Evolutionary conservation across 2,329 filamentous ascomycete genomes (phyloP).

Genomic region (Cordyceps militaris): DNA sequence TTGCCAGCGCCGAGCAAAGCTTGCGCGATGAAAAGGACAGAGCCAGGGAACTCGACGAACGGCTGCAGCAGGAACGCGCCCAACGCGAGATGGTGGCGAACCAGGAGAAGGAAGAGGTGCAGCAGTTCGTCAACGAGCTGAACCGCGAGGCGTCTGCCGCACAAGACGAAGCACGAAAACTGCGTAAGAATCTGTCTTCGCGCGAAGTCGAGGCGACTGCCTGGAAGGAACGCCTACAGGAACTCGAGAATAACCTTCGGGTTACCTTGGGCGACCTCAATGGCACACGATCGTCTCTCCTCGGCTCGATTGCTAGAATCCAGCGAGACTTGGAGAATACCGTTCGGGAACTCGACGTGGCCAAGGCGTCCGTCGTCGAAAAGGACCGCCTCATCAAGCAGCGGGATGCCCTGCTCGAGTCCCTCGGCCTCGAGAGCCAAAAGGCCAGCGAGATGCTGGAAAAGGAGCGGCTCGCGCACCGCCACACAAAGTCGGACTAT

Average conservation of each 20-base stretch:
- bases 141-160: slow-evolving; percentile 74
- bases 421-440: slow-evolving; percentile 76
- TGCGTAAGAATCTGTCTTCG: slow-evolving; percentile 75
- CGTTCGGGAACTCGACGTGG: slow-evolving; percentile 70
- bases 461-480: slow-evolving; percentile 77
- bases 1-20: slow-evolving; percentile 70
- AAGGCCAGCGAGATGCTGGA: slow-evolving; percentile 84
- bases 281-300: slow-evolving; percentile 75
- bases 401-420: slow-evolving; percentile 81
- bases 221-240: slow-evolving; percentile 85
- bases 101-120: slow-evolving; percentile 89
- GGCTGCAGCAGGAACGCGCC: slow-evolving; percentile 71
- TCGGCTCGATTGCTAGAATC: slow-evolving; percentile 81
- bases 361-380: slow-evolving; percentile 72
- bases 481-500: slow-evolving; percentile 79
- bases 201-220: slow-evolving; percentile 83
- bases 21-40: slow-evolving; percentile 82
- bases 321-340: slow-evolving; percentile 84
- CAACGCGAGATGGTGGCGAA: slow-evolving; percentile 82
- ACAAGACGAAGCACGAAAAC: slow-evolving; percentile 76
- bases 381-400: slow-evolving; percentile 87
- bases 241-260: slow-evolving; percentile 82
- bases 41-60: slow-evolving; percentile 61
- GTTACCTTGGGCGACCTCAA: slow-evolving; percentile 82
- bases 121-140: slow-evolving; percentile 87